These are phyloP conservation scores for Triticum turgidum DNA, from an alignment of 176 grass and related monocot species.

Conservation along the genomic window DNA sequence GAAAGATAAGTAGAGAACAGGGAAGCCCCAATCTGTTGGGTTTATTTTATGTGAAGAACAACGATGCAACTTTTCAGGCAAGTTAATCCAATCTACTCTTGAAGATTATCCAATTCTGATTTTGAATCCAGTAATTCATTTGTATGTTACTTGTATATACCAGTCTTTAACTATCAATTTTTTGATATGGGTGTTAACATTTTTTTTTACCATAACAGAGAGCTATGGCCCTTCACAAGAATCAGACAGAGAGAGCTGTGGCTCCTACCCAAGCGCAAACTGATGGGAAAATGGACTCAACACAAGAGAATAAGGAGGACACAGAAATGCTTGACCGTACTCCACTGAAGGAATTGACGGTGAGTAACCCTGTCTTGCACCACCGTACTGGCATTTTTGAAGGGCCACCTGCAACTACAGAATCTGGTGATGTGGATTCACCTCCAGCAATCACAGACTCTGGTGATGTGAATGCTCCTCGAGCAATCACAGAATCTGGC, in stretches of 20 bases:
- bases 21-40: slow-evolving; percentile 47
- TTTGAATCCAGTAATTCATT: neutral
- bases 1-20: slow-evolving; percentile 41
- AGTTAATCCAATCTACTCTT: slow-evolving; percentile 20
- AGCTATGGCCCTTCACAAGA: slow-evolving; percentile 77
- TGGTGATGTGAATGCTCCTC: slow-evolving; percentile 11
- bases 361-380: slow-evolving; percentile 16
- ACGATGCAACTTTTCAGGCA: slow-evolving; percentile 67
- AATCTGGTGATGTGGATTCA: slow-evolving; percentile 21
- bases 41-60: slow-evolving; percentile 56
- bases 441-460: slow-evolving; percentile 20
- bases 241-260: slow-evolving; percentile 43
- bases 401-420: slow-evolving; percentile 11
- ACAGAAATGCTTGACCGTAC: slow-evolving; percentile 18
- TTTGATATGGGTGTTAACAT: neutral
- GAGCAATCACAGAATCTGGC: neutral
- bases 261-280: slow-evolving; percentile 6
- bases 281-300: slow-evolving; percentile 33
- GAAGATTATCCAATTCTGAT: slow-evolving; percentile 1
- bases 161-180: slow-evolving; percentile 21
- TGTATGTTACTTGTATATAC: neutral
- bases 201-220: slow-evolving; percentile 52
- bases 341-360: slow-evolving; percentile 11
- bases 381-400: slow-evolving; percentile 14
- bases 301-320: slow-evolving; percentile 29